Percentiles rank a stretch among this genome's conserved stretches.
phyloP scores from a whole-genome alignment of 495 filamentous ascomycete genomes.

The Glutinoglossum americanum region DNA sequence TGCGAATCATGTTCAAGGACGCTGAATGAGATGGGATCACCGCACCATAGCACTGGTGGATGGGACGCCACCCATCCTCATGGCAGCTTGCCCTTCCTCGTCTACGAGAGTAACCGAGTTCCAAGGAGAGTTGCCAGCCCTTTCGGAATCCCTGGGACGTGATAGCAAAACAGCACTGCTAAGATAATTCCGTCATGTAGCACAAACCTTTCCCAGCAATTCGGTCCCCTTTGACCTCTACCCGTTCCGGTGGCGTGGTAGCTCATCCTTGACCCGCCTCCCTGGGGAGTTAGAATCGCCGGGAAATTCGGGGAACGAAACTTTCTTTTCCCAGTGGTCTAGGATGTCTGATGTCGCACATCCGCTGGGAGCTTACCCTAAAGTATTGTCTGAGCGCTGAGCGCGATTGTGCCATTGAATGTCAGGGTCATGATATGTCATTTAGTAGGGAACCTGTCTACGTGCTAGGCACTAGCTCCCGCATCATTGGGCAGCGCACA shows the following conservation, averaged over 20 bases:
- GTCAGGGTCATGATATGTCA: not conserved
- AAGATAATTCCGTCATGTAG: not conserved
- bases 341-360: not conserved
- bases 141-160: not conserved
- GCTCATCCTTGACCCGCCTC: not conserved
- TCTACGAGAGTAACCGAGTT: not conserved
- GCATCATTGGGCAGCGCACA: not conserved
- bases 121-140: not conserved
- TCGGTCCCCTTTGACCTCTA: not conserved
- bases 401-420: not conserved
- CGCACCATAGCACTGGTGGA: too few species aligned
- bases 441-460: not conserved
- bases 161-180: not conserved
- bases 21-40: too few species aligned
- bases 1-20: not conserved
- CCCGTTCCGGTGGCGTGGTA: not conserved
- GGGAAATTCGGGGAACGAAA: not conserved
- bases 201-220: not conserved
- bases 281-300: not conserved
- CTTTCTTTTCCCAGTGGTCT: not conserved
- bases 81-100: not conserved
- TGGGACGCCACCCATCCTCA: not conserved
- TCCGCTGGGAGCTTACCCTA: not conserved
- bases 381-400: not conserved
- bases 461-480: not conserved